Base-by-base conservation (phyloP, 2,329 filamentous ascomycete genomes). In the Cladosporium sp. region DNA sequence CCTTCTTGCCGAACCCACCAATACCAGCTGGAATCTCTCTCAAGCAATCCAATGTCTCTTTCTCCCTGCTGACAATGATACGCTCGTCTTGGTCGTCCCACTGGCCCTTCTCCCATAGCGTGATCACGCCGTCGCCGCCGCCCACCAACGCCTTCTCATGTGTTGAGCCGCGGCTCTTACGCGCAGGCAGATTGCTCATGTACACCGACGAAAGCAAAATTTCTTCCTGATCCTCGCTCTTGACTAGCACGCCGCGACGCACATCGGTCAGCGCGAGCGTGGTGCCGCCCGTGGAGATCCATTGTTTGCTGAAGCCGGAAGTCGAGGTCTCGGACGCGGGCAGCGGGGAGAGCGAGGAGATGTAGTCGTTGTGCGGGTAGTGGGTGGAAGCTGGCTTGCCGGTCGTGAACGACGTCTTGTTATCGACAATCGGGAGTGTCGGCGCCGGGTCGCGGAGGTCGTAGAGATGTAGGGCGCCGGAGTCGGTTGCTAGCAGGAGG, bases 1-100 rank as follows among this genome's bases (percentile, higher is more conserved):
- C 80, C 64, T 86, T 84, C 70, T 87, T 89, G 13, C 86, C 81
- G 50, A 76, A 72, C 56, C 81, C 76, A 1, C 83, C 83, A 38
- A 91, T 74, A 14, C 80, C 81, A 33, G 86, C 81, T 0, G 90
- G 89, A 14, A 93, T 75, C 49, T 86, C 71, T 1, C 82, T 77
- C 55, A 96, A 74, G n/a, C 83, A 80, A 64, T 97, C 92, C 40
- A 96, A 73, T 55, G 87, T 89, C 68, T 95, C 90, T 18, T 72
- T 74, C 49, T 67, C 63, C 28, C 73, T 70, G 59, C 89, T 84
- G 8, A 96, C 82, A 45, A 87, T 82, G 62, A 96, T 87, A 49
- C 90, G 81, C 71, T 95, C 90, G 61, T 95, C 88, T 68, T 95
- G 89, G 68, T 97, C 92, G 64, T 95, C 91, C 92, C 93, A 97